A percentile compares a stretch with the other conserved stretches of the same genome.
Evolutionary conservation across 257 asterid species (phyloP).

Genomic region (Vinca minor): DNA sequence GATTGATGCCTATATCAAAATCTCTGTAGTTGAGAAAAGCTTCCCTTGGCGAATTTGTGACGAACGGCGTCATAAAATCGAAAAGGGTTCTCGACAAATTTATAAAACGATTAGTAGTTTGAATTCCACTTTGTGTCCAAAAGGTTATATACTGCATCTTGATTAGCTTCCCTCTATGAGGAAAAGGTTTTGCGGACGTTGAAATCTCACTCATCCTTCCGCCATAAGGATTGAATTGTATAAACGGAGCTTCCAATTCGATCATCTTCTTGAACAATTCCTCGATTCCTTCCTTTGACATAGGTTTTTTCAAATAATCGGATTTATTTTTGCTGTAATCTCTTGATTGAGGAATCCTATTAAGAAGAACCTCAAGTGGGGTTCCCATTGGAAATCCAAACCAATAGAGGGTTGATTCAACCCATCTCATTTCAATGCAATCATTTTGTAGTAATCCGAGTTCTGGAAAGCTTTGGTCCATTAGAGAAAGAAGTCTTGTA

Average conservation of each 20-base stretch:
- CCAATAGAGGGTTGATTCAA: slow-evolving; percentile 6
- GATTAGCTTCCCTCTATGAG: slow-evolving; percentile 19
- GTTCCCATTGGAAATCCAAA: not conserved
- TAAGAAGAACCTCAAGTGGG: too few species aligned
- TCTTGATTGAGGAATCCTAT: too few species aligned
- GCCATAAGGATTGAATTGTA: too few species aligned
- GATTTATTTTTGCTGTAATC: too few species aligned
- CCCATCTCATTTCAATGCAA: slow-evolving; percentile 9
- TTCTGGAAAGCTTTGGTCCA: slow-evolving; percentile 6
- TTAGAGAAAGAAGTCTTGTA: not conserved
- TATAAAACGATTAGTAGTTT: slow-evolving; percentile 2
- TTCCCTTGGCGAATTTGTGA: too few species aligned
- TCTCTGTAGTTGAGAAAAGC: slow-evolving; percentile 21
- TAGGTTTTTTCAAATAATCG: too few species aligned
- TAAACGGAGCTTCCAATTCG: too few species aligned
- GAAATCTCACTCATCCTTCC: slow-evolving; percentile 18
- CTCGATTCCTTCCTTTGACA: too few species aligned
- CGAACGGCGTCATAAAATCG: slow-evolving; percentile 12
- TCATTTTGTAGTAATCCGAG: slow-evolving; percentile 7
- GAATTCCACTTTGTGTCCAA: slow-evolving; percentile 13
- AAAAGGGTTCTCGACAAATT: slow-evolving; percentile 3
- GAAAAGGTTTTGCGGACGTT: slow-evolving; percentile 13
- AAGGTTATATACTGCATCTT: slow-evolving; percentile 13
- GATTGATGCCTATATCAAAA: slow-evolving; percentile 16
- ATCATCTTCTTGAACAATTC: too few species aligned